Conservation (phyloP, 2,329 filamentous ascomycete species). For the Exophiala sp. region DNA sequence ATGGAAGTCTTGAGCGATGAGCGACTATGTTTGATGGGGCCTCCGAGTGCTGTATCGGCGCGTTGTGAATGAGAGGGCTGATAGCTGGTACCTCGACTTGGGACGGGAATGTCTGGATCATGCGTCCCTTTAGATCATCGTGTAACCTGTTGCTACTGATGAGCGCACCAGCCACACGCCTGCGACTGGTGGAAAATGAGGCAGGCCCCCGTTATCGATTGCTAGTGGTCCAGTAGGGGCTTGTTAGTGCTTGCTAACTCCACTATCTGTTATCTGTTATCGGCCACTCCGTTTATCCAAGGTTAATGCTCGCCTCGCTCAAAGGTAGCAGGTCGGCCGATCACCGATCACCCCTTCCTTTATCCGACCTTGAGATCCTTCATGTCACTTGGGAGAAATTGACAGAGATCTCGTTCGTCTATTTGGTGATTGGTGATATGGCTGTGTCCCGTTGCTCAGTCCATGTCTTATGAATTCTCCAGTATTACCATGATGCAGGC, state of each 20-base stretch:
- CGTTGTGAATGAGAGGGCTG: background rate
- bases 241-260: background rate
- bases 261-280: too few relatives aligned
- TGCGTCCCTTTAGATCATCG: background rate
- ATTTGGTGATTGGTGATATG: background rate
- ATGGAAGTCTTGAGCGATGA: background rate
- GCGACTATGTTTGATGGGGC: background rate
- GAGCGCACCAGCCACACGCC: background rate
- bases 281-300: too few relatives aligned
- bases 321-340: conserved; percentile 15
- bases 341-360: background rate
- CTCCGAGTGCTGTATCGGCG: too few relatives aligned
- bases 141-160: background rate
- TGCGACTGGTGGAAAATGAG: too few relatives aligned
- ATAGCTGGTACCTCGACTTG: background rate
- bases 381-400: too few relatives aligned
- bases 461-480: too few relatives aligned
- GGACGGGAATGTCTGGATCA: background rate
- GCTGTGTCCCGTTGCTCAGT: background rate
- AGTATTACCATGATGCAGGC: too few relatives aligned
- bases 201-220: background rate
- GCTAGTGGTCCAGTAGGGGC: too few relatives aligned
- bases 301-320: background rate
- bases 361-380: background rate
- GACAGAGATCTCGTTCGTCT: too few relatives aligned